These are phyloP conservation scores for Tetragonia tetragonoides DNA, from an alignment of 148 eudicot genomes.

Conservation along the genomic window DNA sequence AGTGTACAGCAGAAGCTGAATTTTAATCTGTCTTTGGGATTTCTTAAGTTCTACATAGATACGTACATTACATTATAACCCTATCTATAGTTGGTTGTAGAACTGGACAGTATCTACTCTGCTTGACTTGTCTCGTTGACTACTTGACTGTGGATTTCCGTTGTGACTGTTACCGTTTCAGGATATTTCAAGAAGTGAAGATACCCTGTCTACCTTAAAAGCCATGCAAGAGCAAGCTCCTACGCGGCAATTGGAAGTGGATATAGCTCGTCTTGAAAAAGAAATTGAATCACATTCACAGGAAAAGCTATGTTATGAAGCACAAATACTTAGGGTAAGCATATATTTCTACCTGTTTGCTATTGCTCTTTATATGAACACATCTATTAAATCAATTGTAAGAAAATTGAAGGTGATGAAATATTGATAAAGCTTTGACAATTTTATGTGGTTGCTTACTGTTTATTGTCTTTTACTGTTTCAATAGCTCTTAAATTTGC, in stretches of 20 bases:
- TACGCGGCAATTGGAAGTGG: slow-evolving; percentile 70
- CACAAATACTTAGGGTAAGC: slow-evolving; percentile 89
- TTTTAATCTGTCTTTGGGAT: neutral
- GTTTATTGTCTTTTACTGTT: no score
- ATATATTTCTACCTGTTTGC: slow-evolving; percentile 1
- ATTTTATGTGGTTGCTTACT: no score
- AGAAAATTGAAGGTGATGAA: neutral
- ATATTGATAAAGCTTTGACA: neutral
- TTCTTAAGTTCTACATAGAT: neutral
- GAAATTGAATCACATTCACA: slow-evolving; percentile 69
- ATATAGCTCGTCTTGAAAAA: slow-evolving; percentile 76
- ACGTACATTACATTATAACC: neutral
- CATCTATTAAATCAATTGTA: no score
- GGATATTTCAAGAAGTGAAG: slow-evolving; percentile 93
- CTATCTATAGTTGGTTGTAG: neutral
- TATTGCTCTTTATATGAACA: neutral
- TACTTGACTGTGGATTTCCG: slow-evolving; percentile 1
- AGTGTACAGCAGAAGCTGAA: neutral
- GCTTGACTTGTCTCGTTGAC: neutral
- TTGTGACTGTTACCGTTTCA: slow-evolving; percentile 31
- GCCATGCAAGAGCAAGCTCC: slow-evolving; percentile 81
- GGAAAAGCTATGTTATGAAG: slow-evolving; percentile 92
- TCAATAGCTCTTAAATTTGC: no score
- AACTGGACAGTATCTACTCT: neutral
- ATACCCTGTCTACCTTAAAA: slow-evolving; percentile 61